Conservation (phyloP, 345 rosid genomes). For the Corchorus capsularis region DNA sequence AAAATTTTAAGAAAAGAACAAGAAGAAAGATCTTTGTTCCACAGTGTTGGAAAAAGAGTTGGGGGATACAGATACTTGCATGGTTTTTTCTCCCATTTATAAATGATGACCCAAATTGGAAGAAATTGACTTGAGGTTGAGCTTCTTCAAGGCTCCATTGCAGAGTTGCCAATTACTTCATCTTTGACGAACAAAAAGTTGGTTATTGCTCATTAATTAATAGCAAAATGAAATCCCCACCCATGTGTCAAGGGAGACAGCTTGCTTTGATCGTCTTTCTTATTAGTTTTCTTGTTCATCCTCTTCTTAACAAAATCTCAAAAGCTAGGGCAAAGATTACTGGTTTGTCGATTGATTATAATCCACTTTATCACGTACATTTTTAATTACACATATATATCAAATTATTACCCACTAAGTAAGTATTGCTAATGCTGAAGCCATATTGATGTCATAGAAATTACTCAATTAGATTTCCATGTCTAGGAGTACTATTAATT, state of each 20-base stretch:
- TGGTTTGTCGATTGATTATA: neutral
- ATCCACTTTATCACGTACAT: neutral
- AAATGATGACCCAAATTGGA: conserved; percentile 4
- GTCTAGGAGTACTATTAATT: too few relatives aligned
- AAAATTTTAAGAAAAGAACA: neutral
- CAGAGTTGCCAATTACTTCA: neutral
- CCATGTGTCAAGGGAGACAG: neutral
- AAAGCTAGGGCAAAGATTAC: neutral
- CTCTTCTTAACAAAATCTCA: conserved; percentile 12
- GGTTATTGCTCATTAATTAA: neutral
- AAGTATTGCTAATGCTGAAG: too few relatives aligned
- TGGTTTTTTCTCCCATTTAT: neutral
- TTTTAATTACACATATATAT: neutral
- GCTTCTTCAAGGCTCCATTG: conserved; percentile 16
- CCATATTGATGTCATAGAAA: too few relatives aligned
- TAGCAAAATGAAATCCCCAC: neutral
- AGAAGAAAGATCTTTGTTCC: neutral
- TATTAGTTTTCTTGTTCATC: neutral
- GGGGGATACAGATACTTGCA: neutral
- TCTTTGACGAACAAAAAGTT: neutral
- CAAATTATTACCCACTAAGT: neutral
- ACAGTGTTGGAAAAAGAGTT: too few relatives aligned
- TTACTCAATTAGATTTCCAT: too few relatives aligned
- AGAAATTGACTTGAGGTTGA: conserved; percentile 9
- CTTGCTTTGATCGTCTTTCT: neutral